Evolutionary conservation across 2,329 filamentous ascomycete species (phyloP).

Genomic region (Teratosphaeria zuluensis): DNA sequence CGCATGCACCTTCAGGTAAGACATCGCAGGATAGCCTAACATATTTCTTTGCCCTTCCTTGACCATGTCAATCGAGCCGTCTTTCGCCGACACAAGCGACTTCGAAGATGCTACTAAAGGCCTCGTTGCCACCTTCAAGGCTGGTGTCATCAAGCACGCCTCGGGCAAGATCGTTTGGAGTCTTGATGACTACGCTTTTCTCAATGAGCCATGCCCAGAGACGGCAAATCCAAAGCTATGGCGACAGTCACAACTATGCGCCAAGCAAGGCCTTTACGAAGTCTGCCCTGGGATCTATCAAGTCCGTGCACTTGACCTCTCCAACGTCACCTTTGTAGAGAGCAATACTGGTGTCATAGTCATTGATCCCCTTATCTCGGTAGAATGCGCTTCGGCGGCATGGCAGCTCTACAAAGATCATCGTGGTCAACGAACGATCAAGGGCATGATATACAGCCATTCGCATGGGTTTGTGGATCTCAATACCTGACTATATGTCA

Average conservation of each 20-base stretch:
- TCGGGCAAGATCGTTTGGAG: not conserved
- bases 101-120: not conserved
- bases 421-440: not conserved
- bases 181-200: not conserved
- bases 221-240: not conserved
- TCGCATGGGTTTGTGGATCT: not conserved
- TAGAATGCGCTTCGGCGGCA: not conserved
- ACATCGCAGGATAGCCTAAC: not conserved
- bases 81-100: not conserved
- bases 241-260: not conserved
- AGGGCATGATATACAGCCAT: not conserved
- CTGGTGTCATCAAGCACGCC: not conserved
- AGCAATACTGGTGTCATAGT: not conserved
- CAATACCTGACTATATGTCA: not conserved
- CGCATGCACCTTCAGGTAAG: not conserved
- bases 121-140: not conserved
- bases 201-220: not conserved
- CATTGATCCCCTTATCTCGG: not conserved
- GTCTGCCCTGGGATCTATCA: not conserved
- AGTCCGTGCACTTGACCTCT: not conserved
- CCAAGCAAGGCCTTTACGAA: not conserved
- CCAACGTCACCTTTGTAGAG: not conserved
- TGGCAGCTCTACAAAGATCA: not conserved
- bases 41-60: not conserved
- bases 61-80: not conserved